phyloP scores from a whole-genome alignment of 176 grass and related monocot genomes.

The Guadua angustifolia region DNA sequence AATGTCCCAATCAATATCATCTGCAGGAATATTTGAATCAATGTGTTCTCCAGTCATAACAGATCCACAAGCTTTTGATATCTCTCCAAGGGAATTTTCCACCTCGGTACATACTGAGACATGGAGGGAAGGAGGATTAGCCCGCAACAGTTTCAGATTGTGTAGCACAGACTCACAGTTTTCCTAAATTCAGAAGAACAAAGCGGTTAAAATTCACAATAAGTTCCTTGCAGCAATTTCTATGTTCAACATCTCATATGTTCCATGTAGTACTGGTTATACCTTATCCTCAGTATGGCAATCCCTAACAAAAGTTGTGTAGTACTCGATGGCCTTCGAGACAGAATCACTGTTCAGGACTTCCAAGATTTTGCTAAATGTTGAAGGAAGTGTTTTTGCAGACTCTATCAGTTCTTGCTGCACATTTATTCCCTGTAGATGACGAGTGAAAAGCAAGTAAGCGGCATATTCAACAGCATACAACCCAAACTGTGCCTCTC shows the following conservation, averaged over 20 bases:
- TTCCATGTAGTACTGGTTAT: background rate
- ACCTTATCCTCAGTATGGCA: constrained; percentile 95
- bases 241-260: constrained; percentile 9
- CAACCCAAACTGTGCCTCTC: background rate
- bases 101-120: constrained; percentile 74
- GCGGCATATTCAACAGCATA: background rate
- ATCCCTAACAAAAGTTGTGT: constrained; percentile 76
- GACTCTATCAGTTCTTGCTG: constrained; percentile 82
- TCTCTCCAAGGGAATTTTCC: constrained; percentile 58
- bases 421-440: constrained; percentile 72
- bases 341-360: constrained; percentile 72
- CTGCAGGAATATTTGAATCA: constrained; percentile 46
- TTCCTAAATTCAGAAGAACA: constrained; percentile 63
- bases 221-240: constrained; percentile 20
- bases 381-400: constrained; percentile 75
- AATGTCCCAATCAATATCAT: constrained; percentile 94
- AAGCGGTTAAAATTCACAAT: constrained; percentile 31
- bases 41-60: constrained; percentile 34
- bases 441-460: constrained; percentile 10
- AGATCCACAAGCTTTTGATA: constrained; percentile 45
- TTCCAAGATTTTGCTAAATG: constrained; percentile 77
- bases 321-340: constrained; percentile 71
- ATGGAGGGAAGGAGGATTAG: constrained; percentile 72
- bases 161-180: constrained; percentile 48
- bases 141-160: constrained; percentile 65